Percentiles rank a stretch among this genome's conserved stretches.
Conservation (phyloP, 441 rosid species). For the Hura crepitans region DNA sequence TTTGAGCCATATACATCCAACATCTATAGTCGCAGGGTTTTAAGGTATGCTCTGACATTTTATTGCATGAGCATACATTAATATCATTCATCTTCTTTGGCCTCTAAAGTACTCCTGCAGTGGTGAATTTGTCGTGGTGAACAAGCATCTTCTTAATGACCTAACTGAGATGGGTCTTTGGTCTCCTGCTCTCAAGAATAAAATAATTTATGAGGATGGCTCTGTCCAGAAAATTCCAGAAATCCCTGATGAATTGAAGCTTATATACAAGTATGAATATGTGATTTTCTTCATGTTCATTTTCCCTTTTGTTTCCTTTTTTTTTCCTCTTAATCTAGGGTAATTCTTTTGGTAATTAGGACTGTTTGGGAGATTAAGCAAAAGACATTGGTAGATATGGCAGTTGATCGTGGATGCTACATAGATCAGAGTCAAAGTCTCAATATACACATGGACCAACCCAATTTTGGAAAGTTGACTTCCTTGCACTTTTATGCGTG, state of each 20-base stretch:
- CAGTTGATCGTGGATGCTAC: conserved; percentile 81
- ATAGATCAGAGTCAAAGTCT: conserved; percentile 93
- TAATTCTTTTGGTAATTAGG: conserved; percentile 33
- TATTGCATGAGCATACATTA: not conserved
- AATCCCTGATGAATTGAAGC: conserved; percentile 65
- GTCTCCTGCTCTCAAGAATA: conserved; percentile 70
- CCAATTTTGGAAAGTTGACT: conserved; percentile 75
- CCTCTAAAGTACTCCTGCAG: conserved; percentile 34
- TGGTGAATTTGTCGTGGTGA: conserved; percentile 91
- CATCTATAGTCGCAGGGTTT: conserved; percentile 81
- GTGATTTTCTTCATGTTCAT: not conserved
- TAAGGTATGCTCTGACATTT: conserved; percentile 45
- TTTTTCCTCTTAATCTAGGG: conserved; percentile 1
- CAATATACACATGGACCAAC: conserved; percentile 89
- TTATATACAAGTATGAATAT: conserved; percentile 60
- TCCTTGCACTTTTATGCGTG: conserved; percentile 80
- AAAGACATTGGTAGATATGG: conserved; percentile 84
- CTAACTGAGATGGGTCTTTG: conserved; percentile 82
- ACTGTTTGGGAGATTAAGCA: conserved; percentile 98
- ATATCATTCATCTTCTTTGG: not conserved
- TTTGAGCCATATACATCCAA: conserved; percentile 91
- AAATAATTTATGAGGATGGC: conserved; percentile 63
- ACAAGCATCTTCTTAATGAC: conserved; percentile 93
- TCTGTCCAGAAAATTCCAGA: conserved; percentile 69
- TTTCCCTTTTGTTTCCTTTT: not conserved